A percentile compares a stretch with the other conserved stretches of the same genome.
Evolutionary conservation across 805 yeast species (phyloP).

Genomic region (Ogataea ganodermae): DNA sequence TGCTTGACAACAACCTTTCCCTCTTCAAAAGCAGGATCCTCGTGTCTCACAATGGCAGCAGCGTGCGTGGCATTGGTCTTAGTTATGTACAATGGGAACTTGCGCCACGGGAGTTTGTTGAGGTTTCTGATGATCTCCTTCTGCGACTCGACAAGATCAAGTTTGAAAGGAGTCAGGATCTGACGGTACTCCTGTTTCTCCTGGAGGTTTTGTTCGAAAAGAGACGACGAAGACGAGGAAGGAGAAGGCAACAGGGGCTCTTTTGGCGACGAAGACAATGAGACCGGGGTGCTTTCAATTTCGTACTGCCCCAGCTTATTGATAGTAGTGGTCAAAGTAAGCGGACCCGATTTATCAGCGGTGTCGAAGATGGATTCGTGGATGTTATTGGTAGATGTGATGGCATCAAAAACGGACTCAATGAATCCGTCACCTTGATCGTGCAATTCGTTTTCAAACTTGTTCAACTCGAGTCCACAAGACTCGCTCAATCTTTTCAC

Average conservation of each 20-base stretch:
- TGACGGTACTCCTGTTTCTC: conserved; percentile 19
- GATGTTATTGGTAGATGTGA: conserved; percentile 38
- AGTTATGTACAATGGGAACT: conserved; percentile 69
- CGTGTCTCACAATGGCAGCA: conserved; percentile 72
- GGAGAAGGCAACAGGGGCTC: not conserved
- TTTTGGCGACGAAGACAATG: not conserved
- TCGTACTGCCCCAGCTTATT: conserved; percentile 32
- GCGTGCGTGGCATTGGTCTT: conserved; percentile 74
- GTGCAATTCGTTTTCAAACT: conserved; percentile 46
- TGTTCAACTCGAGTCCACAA: conserved; percentile 30
- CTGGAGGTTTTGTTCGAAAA: conserved; percentile 13
- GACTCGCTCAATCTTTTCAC: conserved; percentile 30
- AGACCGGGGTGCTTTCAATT: conserved; percentile 15
- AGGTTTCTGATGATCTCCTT: conserved; percentile 53
- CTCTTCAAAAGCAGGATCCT: conserved; percentile 58
- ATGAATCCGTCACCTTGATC: conserved; percentile 66
- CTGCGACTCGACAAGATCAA: conserved; percentile 47
- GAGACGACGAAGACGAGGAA: conserved; percentile 1
- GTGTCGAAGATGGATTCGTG: conserved; percentile 29
- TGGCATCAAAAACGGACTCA: conserved; percentile 63
- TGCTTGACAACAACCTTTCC: conserved; percentile 70
- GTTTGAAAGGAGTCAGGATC: conserved; percentile 30
- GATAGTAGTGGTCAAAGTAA: conserved; percentile 30
- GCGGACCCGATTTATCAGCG: conserved; percentile 30
- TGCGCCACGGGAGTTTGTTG: conserved; percentile 65